phyloP scores from a whole-genome alignment of 148 eudicot genomes.

The Bassia scoparia region DNA sequence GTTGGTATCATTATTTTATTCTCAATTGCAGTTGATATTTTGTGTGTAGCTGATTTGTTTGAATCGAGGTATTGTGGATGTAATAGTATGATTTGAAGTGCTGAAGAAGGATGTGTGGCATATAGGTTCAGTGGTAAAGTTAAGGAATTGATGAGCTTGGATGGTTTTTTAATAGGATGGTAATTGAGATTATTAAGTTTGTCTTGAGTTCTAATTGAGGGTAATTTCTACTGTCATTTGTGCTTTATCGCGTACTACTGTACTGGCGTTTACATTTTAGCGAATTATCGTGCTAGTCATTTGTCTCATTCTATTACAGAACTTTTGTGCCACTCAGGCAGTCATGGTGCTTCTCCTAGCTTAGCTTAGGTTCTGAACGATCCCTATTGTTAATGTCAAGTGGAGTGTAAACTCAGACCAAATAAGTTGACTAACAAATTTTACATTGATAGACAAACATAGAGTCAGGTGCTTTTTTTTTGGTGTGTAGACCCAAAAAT shows the following conservation, averaged over 20 bases:
- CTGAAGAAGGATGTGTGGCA: not conserved
- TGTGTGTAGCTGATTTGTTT: slow-evolving; percentile 3
- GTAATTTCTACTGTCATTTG: not conserved
- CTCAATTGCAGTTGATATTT: not conserved
- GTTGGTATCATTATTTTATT: not conserved
- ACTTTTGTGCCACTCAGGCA: no score
- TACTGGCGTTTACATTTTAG: not conserved
- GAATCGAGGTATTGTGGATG: not conserved
- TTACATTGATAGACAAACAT: no score
- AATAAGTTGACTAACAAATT: no score
- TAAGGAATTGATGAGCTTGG: not conserved
- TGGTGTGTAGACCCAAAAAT: no score
- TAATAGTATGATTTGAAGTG: not conserved
- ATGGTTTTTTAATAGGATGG: not conserved
- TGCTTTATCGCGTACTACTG: not conserved
- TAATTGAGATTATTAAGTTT: not conserved
- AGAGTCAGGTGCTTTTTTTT: no score
- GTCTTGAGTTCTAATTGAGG: not conserved
- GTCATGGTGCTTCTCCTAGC: no score
- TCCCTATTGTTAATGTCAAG: no score
- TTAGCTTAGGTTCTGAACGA: no score
- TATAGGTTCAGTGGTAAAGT: not conserved
- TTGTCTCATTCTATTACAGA: no score
- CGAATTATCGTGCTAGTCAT: not conserved
- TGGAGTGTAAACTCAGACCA: no score